Evolutionary conservation across 1,139 yeast species (phyloP), one percentile per base, ranked within the genome.

Genomic region (Candida glucosophila): DNA sequence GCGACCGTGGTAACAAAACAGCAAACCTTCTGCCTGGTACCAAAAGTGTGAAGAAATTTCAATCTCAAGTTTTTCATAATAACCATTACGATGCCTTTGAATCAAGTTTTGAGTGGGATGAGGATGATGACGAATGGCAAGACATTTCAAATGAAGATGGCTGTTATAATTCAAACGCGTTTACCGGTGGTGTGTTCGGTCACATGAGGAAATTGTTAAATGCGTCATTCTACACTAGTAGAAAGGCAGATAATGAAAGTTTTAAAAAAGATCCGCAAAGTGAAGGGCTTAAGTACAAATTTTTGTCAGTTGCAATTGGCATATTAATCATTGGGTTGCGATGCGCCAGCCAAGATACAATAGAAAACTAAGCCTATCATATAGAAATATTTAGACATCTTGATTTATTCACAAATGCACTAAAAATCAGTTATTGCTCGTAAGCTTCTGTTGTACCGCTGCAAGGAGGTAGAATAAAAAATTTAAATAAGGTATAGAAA

Each of bases 301-400:
- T 64, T 32, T 45, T 64, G 25, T 55, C 67, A 20, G 55, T 64
- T 24, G 66, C 67, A 5, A 43, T 64, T 24, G 70, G 69, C 15
- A 63, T 64, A 5, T 47, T 59, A 34, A 58, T 64, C 20, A 46
- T 64, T 26, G 69, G 67, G 2, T 44, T 62, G 26, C 50, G 58
- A 34, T 53, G 63, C 33, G 57, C 67, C 8, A 54, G 51, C 26
- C 39, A 40, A 14, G 34, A 31, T 19, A 17, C 23, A 17, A n/a
- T n/a, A n/a, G n/a, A n/a, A n/a, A n/a, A n/a, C n/a, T n/a, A n/a
- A n/a, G n/a, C n/a, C 18, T 22, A 23, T 14, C 15, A 13, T 14
- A 25, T 13, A 25, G 23, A 20, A 17, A 16, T 21, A 12, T 16
- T 8, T 21, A 5, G 12, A 10, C 12, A 7, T 13, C 19, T 23